Evolutionary conservation across 257 asterid genomes (phyloP).

Genomic region (Solanum piurae): DNA sequence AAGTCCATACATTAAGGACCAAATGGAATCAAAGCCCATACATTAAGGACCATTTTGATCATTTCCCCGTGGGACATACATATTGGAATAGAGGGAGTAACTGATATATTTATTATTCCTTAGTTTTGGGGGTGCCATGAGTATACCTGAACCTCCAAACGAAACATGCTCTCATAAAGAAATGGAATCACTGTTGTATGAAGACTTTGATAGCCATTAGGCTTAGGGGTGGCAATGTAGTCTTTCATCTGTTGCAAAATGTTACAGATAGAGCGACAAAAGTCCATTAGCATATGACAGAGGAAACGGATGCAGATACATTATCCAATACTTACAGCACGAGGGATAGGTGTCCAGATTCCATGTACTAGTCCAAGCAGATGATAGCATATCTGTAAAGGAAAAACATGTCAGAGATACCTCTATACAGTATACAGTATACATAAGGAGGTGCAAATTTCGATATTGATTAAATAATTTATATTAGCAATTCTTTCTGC

Average conservation of each 20-base stretch:
- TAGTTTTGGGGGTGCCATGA: neutral
- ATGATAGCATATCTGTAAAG: slow-evolving; percentile 76
- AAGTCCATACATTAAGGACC: too few species aligned
- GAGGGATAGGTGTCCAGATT: slow-evolving; percentile 95
- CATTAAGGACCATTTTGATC: too few species aligned
- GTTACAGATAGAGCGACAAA: neutral
- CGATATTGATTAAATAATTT: neutral
- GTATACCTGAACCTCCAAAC: slow-evolving; percentile 89
- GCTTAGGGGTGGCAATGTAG: slow-evolving; percentile 81
- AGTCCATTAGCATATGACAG: neutral
- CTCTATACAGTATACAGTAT: neutral
- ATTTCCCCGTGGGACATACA: too few species aligned
- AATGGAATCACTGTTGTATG: slow-evolving; percentile 93
- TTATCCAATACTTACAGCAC: slow-evolving; percentile 49
- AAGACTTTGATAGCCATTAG: slow-evolving; percentile 94
- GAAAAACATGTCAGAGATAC: slow-evolving; percentile 11
- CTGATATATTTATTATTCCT: neutral
- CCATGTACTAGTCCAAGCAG: slow-evolving; percentile 91
- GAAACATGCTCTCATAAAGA: slow-evolving; percentile 89
- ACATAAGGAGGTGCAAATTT: neutral
- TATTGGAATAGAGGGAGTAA: neutral
- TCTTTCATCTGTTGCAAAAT: slow-evolving; percentile 72
- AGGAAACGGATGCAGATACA: slow-evolving; percentile 1
- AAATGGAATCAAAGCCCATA: too few species aligned
- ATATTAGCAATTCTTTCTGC: neutral